Evolutionary conservation across 192 early-diverging fungal genomes (phyloP).

Genomic region (Coemansia sp.): DNA sequence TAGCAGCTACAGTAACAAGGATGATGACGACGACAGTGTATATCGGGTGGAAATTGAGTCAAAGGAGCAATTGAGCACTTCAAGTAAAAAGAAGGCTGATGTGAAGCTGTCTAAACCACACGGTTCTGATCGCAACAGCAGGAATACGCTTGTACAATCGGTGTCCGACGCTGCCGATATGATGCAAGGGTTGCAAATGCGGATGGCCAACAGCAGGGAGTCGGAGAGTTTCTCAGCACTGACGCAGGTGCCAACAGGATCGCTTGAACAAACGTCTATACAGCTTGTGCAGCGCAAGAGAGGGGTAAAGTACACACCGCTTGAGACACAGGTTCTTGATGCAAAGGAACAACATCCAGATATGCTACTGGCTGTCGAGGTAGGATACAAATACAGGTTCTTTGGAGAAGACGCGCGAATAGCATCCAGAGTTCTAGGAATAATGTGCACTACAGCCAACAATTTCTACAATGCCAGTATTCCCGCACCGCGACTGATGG

Average conservation of each 20-base stretch:
- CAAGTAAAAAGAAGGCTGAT: neutral
- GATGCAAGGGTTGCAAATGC: slow-evolving; percentile 31
- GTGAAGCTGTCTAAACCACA: neutral
- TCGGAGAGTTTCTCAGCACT: neutral
- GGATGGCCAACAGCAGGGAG: slow-evolving; percentile 17
- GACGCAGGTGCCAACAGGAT: neutral
- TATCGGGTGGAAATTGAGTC: neutral
- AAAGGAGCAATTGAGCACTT: neutral
- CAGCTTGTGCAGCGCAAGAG: slow-evolving; percentile 42
- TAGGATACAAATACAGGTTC: slow-evolving; percentile 93
- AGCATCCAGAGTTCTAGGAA: slow-evolving; percentile 74
- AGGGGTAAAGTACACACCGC: slow-evolving; percentile 68
- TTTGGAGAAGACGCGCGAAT: slow-evolving; percentile 89
- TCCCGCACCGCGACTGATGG: slow-evolving; percentile 72
- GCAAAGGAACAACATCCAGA: slow-evolving; percentile 72
- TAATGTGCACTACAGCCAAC: slow-evolving; percentile 77
- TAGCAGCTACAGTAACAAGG: neutral
- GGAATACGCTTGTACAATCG: slow-evolving; percentile 16
- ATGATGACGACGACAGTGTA: slow-evolving; percentile 5
- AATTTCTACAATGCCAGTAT: slow-evolving; percentile 82
- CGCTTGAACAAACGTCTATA: slow-evolving; percentile 27
- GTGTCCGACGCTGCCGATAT: slow-evolving; percentile 30
- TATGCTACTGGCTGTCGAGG: slow-evolving; percentile 80
- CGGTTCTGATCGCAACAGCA: slow-evolving; percentile 5
- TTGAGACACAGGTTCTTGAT: slow-evolving; percentile 81